Evolutionary conservation across 768 basidiomycete species (phyloP), one percentile per base, ranked within the genome.

Genomic region (Suillus occidentalis): DNA sequence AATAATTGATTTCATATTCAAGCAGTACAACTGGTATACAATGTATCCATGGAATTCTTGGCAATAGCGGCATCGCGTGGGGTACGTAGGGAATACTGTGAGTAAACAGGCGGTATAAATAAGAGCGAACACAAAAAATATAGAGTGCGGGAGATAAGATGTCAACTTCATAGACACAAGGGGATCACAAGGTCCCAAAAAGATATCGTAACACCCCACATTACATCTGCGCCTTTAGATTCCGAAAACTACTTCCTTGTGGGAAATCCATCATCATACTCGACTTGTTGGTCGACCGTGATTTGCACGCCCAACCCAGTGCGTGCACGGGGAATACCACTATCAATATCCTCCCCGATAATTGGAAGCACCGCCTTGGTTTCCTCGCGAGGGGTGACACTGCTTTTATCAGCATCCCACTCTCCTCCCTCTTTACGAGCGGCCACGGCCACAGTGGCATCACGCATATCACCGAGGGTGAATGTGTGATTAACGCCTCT

Each of bases 251-350:
- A 75, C 49, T 68, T 67, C 50, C 63, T 69, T 16, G 66, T 66
- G 6, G 69, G 65, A 28, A 61, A 1, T 9, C 52, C 63, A 6
- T 75, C 71, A 62, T 85, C 84, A 63, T 85, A 87, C 34, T 84
- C 84, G 59, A 87, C 78, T 68, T 88, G 82, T 47, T 82, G 75
- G 65, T 88, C 82, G 61, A 88, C 81, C 1, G 86, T 87, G 63
- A 88, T 79, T 68, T 86, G 87, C 42, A 88, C 85, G n/a, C 86
- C 86, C 47, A 73, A 71, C 69, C 0, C 70, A 66, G 36, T 72
- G 69, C 12, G 64, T 64, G 5, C 67, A 60, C 61, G 39, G 36
- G 34, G 43, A 40, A 40, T 68, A 43, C 68, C 72, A 1, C 69
- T 66, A 7, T 75, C 72, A 28, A 60, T 65, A 31, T 72, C 70